Evolutionary conservation across 2,329 filamentous ascomycete species (phyloP).

Genomic region (Pseudogymnoascus sp.): DNA sequence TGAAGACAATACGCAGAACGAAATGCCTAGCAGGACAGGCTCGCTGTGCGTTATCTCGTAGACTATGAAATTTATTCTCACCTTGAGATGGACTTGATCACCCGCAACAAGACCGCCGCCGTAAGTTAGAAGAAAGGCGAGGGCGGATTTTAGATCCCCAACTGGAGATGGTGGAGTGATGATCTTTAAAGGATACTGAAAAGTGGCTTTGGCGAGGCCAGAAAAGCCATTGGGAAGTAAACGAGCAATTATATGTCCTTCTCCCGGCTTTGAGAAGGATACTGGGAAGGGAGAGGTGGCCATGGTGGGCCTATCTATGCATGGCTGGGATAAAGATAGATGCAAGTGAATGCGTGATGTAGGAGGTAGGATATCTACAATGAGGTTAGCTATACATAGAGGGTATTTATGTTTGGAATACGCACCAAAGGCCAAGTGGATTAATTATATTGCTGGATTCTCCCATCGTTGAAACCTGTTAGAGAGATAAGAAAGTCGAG

Average conservation of each 20-base stretch:
- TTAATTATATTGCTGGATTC: background rate
- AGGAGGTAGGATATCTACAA: background rate
- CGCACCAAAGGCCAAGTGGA: background rate
- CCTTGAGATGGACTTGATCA: conserved; percentile 65
- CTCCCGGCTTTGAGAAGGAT: conserved; percentile 66
- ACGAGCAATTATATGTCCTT: conserved; percentile 68
- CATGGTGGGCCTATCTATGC: conserved; percentile 19
- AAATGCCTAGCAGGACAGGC: background rate
- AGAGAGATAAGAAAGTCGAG: conserved; percentile 1
- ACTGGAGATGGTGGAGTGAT: conserved; percentile 66
- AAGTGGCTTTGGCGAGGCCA: conserved; percentile 66
- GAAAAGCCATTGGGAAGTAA: conserved; percentile 65
- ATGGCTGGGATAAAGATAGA: conserved; percentile 18
- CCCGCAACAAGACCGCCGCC: conserved; percentile 88
- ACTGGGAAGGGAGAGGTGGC: conserved; percentile 40
- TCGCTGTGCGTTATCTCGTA: background rate
- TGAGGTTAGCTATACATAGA: background rate
- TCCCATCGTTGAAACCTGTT: background rate
- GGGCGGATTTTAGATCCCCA: conserved; percentile 56
- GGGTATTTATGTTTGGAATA: background rate
- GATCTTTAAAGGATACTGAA: conserved; percentile 92
- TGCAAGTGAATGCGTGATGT: background rate
- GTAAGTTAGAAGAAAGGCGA: conserved; percentile 88
- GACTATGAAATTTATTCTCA: background rate
- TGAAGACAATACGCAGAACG: background rate